A percentile compares a stretch with the other conserved stretches of the same genome.
Conservation (phyloP, 805 yeast species). For the Maudiozyma turicensis region DNA sequence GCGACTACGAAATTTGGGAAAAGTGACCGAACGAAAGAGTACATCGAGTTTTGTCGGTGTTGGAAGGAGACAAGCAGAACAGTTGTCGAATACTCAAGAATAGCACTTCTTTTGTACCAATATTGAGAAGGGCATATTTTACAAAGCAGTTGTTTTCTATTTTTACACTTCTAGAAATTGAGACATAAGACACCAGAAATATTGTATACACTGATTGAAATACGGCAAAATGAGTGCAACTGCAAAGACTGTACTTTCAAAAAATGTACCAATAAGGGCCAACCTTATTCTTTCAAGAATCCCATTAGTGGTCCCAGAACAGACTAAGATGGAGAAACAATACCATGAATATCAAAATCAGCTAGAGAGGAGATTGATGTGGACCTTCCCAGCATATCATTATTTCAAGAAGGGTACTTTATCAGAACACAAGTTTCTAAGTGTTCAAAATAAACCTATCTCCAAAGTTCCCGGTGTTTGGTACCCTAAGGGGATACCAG, state of each 20-base stretch:
- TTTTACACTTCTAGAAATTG: no score
- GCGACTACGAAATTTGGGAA: no score
- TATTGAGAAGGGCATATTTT: no score
- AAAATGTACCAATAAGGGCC: conserved; percentile 26
- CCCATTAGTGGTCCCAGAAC: conserved; percentile 77
- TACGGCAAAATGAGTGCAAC: conserved; percentile 2
- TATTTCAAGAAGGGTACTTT: conserved; percentile 86
- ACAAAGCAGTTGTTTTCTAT: no score
- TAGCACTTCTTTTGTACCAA: no score
- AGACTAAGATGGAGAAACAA: conserved; percentile 58
- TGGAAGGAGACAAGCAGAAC: no score
- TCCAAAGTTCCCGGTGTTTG: conserved; percentile 64
- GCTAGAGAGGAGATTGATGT: conserved; percentile 82
- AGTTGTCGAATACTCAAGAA: no score
- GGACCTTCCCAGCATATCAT: conserved; percentile 93
- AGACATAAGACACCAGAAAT: background rate
- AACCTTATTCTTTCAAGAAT: conserved; percentile 65
- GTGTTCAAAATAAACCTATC: conserved; percentile 68
- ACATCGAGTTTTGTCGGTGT: no score
- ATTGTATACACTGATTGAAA: no score
- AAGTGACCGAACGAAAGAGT: no score
- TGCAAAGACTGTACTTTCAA: background rate
- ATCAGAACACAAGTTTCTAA: conserved; percentile 69
- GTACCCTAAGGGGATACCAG: conserved; percentile 79
- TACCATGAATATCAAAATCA: conserved; percentile 80